Conservation (phyloP, 371 early-diverging fungal genomes). For the Funneliformis caledonium region DNA sequence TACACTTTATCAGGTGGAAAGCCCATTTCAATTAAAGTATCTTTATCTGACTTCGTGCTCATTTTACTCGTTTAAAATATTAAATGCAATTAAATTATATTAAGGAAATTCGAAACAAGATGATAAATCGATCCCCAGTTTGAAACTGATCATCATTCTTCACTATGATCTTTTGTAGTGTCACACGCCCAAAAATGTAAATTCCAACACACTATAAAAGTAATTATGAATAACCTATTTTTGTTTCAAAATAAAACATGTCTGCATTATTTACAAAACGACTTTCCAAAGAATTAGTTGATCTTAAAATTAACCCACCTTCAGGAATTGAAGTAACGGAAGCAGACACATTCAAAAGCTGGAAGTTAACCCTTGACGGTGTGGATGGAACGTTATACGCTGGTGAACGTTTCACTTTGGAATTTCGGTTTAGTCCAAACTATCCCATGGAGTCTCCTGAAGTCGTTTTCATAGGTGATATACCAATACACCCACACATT, state of each 20-base stretch:
- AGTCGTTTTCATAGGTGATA: conserved; percentile 70
- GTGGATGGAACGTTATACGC: conserved; percentile 73
- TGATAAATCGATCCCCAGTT: too few relatives aligned
- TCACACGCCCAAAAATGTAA: not conserved
- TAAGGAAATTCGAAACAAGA: too few relatives aligned
- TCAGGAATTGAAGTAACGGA: conserved; percentile 63
- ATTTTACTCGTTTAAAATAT: not conserved
- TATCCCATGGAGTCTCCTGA: conserved; percentile 91
- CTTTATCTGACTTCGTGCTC: conserved; percentile 51
- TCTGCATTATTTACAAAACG: conserved; percentile 11
- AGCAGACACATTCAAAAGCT: conserved; percentile 65
- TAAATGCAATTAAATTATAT: not conserved
- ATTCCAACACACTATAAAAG: not conserved
- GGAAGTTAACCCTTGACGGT: conserved; percentile 67
- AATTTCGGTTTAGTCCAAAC: conserved; percentile 79
- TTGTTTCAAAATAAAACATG: not conserved
- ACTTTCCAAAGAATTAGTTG: conserved; percentile 44
- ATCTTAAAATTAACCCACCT: conserved; percentile 62
- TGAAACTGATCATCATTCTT: too few relatives aligned
- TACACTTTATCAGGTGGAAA: conserved; percentile 76
- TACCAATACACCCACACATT: conserved; percentile 87
- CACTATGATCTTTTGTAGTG: too few relatives aligned
- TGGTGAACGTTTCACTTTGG: conserved; percentile 45
- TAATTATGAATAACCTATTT: not conserved
- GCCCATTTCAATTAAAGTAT: conserved; percentile 77